Evolutionary conservation across 1,284 basidiomycete species (phyloP).

Genomic region (Naganishia sp.): DNA sequence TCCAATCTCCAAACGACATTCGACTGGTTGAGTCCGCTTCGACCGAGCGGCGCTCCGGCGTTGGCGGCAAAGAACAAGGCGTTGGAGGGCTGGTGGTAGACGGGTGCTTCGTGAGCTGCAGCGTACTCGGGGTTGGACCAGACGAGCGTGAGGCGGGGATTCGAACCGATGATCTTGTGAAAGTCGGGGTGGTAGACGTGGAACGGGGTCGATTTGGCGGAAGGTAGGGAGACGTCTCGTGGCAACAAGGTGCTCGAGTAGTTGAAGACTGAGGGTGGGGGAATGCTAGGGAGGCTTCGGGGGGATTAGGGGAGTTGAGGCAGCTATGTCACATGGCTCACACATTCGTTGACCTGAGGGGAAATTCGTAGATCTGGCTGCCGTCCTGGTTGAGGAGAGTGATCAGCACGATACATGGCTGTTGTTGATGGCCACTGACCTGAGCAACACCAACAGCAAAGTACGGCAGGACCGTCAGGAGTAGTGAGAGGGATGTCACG

Average conservation of each 20-base stretch:
- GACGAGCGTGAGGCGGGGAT: conserved; percentile 63
- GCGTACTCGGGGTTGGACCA: conserved; percentile 61
- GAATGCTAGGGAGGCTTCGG: conserved; percentile 7
- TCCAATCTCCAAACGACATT: conserved; percentile 49
- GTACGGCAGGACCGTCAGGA: conserved; percentile 12
- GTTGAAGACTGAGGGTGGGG: conserved; percentile 18
- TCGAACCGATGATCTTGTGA: conserved; percentile 61
- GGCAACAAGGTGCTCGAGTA: conserved; percentile 41
- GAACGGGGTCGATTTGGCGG: conserved; percentile 55
- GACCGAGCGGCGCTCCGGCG: conserved; percentile 55
- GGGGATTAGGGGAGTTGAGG: background rate
- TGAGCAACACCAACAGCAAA: background rate
- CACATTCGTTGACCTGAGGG: conserved; percentile 20
- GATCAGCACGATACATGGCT: no score
- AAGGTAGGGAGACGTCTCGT: conserved; percentile 38
- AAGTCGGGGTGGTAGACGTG: conserved; percentile 68
- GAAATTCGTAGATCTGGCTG: conserved; percentile 25
- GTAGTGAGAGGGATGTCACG: background rate
- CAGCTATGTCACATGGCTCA: background rate
- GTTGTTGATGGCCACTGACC: background rate
- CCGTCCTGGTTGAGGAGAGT: background rate
- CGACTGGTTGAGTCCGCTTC: conserved; percentile 52
- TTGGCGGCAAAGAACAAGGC: conserved; percentile 61
- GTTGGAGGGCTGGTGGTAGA: conserved; percentile 58
- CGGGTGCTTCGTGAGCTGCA: conserved; percentile 71